Conservation (phyloP, 2,329 filamentous ascomycete species). For the Raffaelea arxii region DNA sequence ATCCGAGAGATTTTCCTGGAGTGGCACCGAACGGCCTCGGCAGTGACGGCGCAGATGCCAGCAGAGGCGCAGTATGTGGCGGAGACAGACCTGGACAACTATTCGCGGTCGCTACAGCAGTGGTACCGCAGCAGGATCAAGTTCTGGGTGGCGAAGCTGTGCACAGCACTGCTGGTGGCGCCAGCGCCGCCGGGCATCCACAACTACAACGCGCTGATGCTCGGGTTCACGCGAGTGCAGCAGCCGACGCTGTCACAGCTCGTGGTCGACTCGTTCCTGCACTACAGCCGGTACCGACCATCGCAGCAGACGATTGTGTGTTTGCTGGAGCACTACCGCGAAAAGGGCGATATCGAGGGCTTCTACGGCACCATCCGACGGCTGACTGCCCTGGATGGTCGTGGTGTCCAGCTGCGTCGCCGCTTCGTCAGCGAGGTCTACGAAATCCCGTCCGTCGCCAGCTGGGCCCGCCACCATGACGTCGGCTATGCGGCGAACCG, state of each 20-base stretch:
- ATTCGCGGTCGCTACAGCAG: too few relatives aligned
- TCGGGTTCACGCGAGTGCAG: slow-evolving; percentile 48
- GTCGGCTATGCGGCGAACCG: slow-evolving; percentile 20
- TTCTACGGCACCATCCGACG: slow-evolving; percentile 36
- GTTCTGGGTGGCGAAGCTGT: slow-evolving; percentile 30
- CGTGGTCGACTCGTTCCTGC: slow-evolving; percentile 42
- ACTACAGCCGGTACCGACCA: slow-evolving; percentile 31
- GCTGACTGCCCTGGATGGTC: slow-evolving; percentile 32
- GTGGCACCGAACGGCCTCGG: too few relatives aligned
- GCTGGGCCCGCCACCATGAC: slow-evolving; percentile 18
- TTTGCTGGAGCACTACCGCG: slow-evolving; percentile 40
- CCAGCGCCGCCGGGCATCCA: slow-evolving; percentile 52
- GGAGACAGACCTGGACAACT: too few relatives aligned
- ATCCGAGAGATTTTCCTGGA: slow-evolving; percentile 16
- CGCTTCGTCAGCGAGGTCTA: slow-evolving; percentile 1
- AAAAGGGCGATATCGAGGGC: slow-evolving; percentile 26
- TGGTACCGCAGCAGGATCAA: slow-evolving; percentile 9
- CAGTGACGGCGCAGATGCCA: neutral
- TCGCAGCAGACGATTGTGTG: slow-evolving; percentile 39
- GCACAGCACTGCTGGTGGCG: slow-evolving; percentile 58
- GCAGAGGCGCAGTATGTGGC: too few relatives aligned
- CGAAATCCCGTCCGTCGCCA: slow-evolving; percentile 11
- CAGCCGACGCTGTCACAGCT: slow-evolving; percentile 39
- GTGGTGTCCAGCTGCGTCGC: slow-evolving; percentile 27
- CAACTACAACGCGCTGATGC: slow-evolving; percentile 62